Percentiles rank a stretch among this genome's conserved stretches.
Evolutionary conservation across 495 filamentous ascomycete genomes (phyloP).

Genomic region (Chaetomidium leptoderma): DNA sequence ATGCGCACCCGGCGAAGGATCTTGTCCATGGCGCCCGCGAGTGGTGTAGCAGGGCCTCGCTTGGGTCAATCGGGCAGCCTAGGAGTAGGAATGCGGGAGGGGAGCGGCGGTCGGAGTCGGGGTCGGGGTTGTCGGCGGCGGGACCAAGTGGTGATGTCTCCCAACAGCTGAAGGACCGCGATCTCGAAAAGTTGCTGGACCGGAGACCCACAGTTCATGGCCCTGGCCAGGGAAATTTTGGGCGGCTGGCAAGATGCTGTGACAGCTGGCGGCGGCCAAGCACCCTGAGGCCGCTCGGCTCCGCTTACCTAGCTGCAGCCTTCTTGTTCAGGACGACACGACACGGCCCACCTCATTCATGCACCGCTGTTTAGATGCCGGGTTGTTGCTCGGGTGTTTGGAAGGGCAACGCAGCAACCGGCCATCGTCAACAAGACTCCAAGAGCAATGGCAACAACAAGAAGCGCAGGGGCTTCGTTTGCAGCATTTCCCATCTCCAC

Average conservation of each 20-base stretch:
- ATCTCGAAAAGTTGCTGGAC: conserved; percentile 26
- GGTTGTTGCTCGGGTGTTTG: too few species aligned
- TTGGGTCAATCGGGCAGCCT: not conserved
- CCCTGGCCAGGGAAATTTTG: conserved; percentile 10
- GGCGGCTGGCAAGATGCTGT: conserved; percentile 6
- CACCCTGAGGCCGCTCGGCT: not conserved
- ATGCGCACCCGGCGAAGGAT: conserved; percentile 63
- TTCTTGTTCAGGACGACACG: not conserved
- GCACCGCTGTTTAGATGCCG: too few species aligned
- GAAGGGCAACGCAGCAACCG: not conserved
- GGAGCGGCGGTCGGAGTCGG: not conserved
- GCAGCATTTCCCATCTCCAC: too few species aligned
- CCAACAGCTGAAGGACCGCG: not conserved
- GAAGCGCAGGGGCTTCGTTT: too few species aligned
- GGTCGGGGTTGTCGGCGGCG: conserved; percentile 6
- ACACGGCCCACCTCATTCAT: not conserved
- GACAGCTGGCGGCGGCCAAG: conserved; percentile 10
- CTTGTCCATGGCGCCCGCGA: conserved; percentile 60
- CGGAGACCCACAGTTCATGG: conserved; percentile 2
- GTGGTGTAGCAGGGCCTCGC: not conserved
- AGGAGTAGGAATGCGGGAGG: not conserved
- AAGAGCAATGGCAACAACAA: too few species aligned
- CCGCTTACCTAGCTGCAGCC: not conserved
- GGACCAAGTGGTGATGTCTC: not conserved
- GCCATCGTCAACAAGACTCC: not conserved